phyloP scores from a whole-genome alignment of 2,329 filamentous ascomycete species.

The Ceratocystis smalleyi region DNA sequence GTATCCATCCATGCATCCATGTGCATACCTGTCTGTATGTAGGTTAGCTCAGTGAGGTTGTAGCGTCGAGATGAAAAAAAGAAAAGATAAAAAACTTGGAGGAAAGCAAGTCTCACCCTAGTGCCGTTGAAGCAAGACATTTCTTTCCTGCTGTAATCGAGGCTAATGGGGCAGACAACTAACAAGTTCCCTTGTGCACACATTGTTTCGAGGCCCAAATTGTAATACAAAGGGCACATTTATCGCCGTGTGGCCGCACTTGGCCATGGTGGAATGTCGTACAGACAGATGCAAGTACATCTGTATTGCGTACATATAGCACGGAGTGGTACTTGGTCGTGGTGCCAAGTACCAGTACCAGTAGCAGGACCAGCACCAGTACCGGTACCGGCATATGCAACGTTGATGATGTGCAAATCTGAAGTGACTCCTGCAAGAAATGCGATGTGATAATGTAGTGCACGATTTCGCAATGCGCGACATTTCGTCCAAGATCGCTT shows the following conservation, averaged over 20 bases:
- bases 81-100: background rate
- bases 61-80: too few species aligned
- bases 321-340: background rate
- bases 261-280: background rate
- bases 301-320: background rate
- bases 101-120: background rate
- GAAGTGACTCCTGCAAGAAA: background rate
- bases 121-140: background rate
- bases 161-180: background rate
- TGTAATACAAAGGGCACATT: background rate
- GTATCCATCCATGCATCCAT: too few species aligned
- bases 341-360: too few species aligned
- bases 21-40: too few species aligned
- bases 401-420: background rate
- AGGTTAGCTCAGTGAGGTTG: too few species aligned
- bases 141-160: background rate
- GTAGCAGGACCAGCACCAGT: too few species aligned
- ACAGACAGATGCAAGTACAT: background rate
- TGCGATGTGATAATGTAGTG: background rate
- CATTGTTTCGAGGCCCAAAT: background rate
- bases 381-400: background rate
- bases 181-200: background rate
- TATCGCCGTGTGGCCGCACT: background rate
- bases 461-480: background rate
- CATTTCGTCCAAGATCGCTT: background rate